phyloP scores from a whole-genome alignment of 192 early-diverging fungal species.

The Pilaira anomala region DNA sequence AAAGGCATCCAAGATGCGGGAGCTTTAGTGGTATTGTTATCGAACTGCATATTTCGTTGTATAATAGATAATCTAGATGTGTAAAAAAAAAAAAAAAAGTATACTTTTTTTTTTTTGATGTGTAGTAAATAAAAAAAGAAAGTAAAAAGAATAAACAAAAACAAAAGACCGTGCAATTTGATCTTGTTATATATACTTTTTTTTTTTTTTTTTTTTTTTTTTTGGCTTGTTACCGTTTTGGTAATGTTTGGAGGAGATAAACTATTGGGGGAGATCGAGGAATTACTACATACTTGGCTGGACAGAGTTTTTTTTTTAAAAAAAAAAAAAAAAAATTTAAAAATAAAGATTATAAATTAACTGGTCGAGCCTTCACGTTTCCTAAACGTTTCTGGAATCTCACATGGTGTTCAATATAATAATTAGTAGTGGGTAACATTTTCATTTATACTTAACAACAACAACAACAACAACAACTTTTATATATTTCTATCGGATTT shows the following conservation, averaged over 20 bases:
- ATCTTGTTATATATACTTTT: too few species aligned
- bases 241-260: conserved; percentile 1
- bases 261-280: background rate
- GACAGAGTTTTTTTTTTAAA: too few species aligned
- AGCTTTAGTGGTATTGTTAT: background rate
- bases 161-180: conserved; percentile 9
- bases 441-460: too few species aligned
- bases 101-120: background rate
- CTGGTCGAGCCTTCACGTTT: too few species aligned
- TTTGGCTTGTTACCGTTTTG: background rate
- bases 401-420: too few species aligned
- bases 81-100: conserved; percentile 8
- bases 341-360: background rate
- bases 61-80: background rate
- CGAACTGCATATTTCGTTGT: conserved; percentile 8
- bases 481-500: too few species aligned
- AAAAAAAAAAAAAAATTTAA: conserved; percentile 12
- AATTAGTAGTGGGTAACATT: too few species aligned
- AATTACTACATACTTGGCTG: conserved; percentile 5
- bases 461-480: too few species aligned
- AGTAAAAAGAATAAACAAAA: background rate
- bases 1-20: conserved; percentile 9
- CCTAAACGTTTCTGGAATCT: too few species aligned
- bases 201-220: too few species aligned
- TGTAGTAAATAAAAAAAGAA: background rate